phyloP scores from a whole-genome alignment of 192 early-diverging fungal species.

The Umbelopsis sp. region DNA sequence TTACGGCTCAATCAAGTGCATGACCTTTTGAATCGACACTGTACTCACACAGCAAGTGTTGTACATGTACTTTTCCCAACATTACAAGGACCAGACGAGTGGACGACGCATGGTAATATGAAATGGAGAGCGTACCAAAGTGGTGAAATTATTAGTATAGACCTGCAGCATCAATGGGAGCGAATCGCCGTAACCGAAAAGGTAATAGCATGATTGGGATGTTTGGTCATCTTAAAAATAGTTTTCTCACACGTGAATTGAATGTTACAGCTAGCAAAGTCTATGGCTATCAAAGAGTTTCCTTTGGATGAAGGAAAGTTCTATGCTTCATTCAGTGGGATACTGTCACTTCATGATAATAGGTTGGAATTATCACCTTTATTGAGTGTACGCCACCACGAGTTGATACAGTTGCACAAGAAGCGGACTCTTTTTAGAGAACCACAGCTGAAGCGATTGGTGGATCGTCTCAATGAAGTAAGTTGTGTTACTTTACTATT shows the following conservation, averaged over 20 bases:
- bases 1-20: constrained; percentile 1
- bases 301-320: constrained; percentile 7
- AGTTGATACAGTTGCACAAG: constrained; percentile 11
- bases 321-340: constrained; percentile 21
- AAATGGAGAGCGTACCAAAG: constrained; percentile 13
- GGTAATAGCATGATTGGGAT: constrained; percentile 8
- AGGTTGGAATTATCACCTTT: constrained; percentile 3
- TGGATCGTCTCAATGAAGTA: constrained; percentile 18
- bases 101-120: constrained; percentile 1
- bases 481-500: constrained; percentile 4
- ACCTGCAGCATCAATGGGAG: constrained; percentile 30
- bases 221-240: background rate
- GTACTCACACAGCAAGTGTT: background rate
- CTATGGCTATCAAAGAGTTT: background rate
- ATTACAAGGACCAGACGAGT: constrained; percentile 12
- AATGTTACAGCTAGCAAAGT: background rate
- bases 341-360: constrained; percentile 25
- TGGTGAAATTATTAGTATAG: constrained; percentile 24
- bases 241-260: background rate
- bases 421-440: constrained; percentile 14
- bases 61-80: constrained; percentile 19
- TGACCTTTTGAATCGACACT: constrained; percentile 10
- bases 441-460: constrained; percentile 1
- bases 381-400: constrained; percentile 5
- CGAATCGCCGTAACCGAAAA: constrained; percentile 25